Conservation (phyloP, 2,329 filamentous ascomycete genomes). For the Botryotinia narcissicola region DNA sequence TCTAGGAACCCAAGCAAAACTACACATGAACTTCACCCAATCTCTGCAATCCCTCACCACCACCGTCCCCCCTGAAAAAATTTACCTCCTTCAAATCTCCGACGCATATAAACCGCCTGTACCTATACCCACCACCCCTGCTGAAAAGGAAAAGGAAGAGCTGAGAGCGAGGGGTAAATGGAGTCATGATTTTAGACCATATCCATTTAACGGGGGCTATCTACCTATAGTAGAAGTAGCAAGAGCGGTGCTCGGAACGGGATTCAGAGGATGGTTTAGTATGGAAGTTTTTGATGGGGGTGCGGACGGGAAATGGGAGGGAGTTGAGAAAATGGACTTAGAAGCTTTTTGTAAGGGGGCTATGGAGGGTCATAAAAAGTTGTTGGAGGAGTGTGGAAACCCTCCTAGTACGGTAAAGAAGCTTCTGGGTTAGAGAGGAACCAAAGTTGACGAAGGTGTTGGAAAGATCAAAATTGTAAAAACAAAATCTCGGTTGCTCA, state of each 20-base stretch:
- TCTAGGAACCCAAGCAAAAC: conserved; percentile 40
- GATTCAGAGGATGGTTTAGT: conserved; percentile 62
- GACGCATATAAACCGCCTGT: conserved; percentile 65
- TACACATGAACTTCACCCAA: conserved; percentile 50
- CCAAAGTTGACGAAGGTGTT: not conserved
- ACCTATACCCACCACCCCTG: conserved; percentile 48
- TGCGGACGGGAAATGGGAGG: conserved; percentile 46
- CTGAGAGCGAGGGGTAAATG: conserved; percentile 62
- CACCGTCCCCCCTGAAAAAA: conserved; percentile 65
- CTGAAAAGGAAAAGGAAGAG: conserved; percentile 43
- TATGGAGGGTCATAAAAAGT: conserved; percentile 41
- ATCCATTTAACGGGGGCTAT: conserved; percentile 70
- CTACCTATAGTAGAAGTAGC: conserved; percentile 63
- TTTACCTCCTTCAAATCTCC: conserved; percentile 71
- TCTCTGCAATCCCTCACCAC: conserved; percentile 56
- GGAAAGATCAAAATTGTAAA: not conserved
- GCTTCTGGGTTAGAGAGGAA: not conserved
- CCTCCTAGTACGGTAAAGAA: not conserved
- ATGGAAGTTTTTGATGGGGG: conserved; percentile 69
- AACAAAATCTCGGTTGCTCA: not conserved
- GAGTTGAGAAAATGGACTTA: conserved; percentile 45
- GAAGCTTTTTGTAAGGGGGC: conserved; percentile 50
- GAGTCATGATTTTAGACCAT: conserved; percentile 68
- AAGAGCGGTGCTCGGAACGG: conserved; percentile 63
- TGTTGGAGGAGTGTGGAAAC: conserved; percentile 31